Conservation (phyloP, 2,329 filamentous ascomycete genomes). For the Massarina eburnea region DNA sequence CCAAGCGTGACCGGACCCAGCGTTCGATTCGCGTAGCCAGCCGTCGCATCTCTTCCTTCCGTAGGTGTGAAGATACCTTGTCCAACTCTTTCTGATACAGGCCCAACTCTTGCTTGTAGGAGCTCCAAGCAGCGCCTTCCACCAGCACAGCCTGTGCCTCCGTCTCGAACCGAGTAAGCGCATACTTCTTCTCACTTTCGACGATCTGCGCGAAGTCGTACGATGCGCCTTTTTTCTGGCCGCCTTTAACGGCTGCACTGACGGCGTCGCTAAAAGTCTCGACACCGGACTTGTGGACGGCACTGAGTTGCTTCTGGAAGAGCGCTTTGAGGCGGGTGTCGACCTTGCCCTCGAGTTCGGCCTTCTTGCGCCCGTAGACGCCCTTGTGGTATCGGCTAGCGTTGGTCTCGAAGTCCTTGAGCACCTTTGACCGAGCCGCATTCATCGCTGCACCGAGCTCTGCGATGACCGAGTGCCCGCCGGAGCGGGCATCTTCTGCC, state of each 20-base stretch:
- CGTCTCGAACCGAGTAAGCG: constrained; percentile 72
- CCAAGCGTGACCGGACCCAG: constrained; percentile 86
- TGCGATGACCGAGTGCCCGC: constrained; percentile 70
- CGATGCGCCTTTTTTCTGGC: constrained; percentile 84
- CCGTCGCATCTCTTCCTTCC: constrained; percentile 94
- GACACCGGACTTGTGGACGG: constrained; percentile 87
- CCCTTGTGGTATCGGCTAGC: constrained; percentile 96
- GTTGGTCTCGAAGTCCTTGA: constrained; percentile 85
- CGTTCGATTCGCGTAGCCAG: constrained; percentile 88
- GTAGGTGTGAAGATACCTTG: constrained; percentile 78
- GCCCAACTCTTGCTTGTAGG: constrained; percentile 76
- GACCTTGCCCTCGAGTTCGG: constrained; percentile 82
- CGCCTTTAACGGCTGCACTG: constrained; percentile 79
- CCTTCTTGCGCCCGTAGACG: constrained; percentile 82
- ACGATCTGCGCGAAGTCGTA: constrained; percentile 98
- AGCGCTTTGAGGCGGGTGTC: constrained; percentile 85
- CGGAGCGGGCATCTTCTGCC: constrained; percentile 70
- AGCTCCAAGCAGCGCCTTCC: constrained; percentile 81
- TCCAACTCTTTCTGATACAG: constrained; percentile 90
- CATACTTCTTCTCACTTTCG: constrained; percentile 73
- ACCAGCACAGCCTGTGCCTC: constrained; percentile 76
- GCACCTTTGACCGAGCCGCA: constrained; percentile 67
- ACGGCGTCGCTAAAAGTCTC: constrained; percentile 85
- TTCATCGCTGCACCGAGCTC: constrained; percentile 76
- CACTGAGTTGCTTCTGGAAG: constrained; percentile 83